These are phyloP conservation scores for Mycena vitilis DNA, from an alignment of 768 basidiomycete genomes.

Conservation along the genomic window DNA sequence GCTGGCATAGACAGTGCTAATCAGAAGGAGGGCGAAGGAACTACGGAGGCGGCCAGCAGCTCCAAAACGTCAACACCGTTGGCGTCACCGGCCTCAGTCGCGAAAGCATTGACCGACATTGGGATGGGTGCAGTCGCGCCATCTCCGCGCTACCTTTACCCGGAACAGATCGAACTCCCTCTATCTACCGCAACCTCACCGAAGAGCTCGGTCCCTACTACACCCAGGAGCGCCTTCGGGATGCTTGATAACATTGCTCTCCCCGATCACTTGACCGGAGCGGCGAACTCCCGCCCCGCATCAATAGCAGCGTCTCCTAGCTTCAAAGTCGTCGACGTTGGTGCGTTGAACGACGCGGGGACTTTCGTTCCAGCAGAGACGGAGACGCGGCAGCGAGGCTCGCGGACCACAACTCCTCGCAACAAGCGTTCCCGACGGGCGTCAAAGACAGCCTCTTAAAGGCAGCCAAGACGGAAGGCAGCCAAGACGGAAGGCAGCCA, in stretches of 20 bases:
- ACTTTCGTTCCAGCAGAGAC: background rate
- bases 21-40: background rate
- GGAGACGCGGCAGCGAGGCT: background rate
- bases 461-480: constrained; percentile 9
- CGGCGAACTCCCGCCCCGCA: constrained; percentile 5
- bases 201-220: constrained; percentile 19
- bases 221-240: constrained; percentile 23
- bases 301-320: constrained; percentile 14
- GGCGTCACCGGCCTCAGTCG: constrained; percentile 14
- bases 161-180: constrained; percentile 32
- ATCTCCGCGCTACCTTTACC: constrained; percentile 16
- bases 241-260: constrained; percentile 12
- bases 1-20: background rate
- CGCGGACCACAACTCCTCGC: constrained; percentile 6
- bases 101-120: constrained; percentile 7
- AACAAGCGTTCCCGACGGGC: constrained; percentile 10
- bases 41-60: background rate
- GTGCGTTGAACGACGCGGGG: background rate
- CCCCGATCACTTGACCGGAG: constrained; percentile 4
- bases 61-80: constrained; percentile 23
- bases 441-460: constrained; percentile 4
- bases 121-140: background rate
- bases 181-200: constrained; percentile 26
- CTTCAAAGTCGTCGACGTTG: constrained; percentile 18
- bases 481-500: constrained; percentile 3